These are phyloP conservation scores for Aschersonia sp. DNA, from an alignment of 2,329 filamentous ascomycete genomes.

Conservation along the genomic window DNA sequence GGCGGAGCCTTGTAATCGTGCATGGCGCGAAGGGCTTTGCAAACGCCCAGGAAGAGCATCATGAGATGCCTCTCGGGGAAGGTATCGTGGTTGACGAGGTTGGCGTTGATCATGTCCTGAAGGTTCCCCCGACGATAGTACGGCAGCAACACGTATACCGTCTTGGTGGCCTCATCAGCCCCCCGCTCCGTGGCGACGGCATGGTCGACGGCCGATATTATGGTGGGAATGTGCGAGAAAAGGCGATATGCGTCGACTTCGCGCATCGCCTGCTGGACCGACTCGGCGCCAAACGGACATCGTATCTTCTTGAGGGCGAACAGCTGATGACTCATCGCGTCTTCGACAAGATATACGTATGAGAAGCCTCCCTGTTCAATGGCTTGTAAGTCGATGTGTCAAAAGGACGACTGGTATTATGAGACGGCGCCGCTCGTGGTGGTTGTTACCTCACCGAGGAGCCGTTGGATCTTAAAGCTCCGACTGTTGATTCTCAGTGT, in stretches of 20 bases:
- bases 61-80: constrained; percentile 85
- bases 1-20: constrained; percentile 57
- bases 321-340: constrained; percentile 67
- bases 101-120: constrained; percentile 97
- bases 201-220: constrained; percentile 79
- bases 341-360: constrained; percentile 97
- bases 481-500: constrained; percentile 90
- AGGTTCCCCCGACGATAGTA: constrained; percentile 94
- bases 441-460: constrained; percentile 65
- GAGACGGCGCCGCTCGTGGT: no score
- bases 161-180: constrained; percentile 57
- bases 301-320: constrained; percentile 98
- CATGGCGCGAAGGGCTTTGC: constrained; percentile 76
- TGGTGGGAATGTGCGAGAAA: constrained; percentile 69
- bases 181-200: constrained; percentile 61
- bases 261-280: constrained; percentile 84
- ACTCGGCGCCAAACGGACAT: constrained; percentile 95
- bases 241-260: constrained; percentile 95
- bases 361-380: constrained; percentile 73
- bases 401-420: no score
- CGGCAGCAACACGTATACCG: constrained; percentile 88
- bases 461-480: constrained; percentile 87
- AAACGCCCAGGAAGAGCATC: constrained; percentile 84
- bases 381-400: no score
- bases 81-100: constrained; percentile 82